Base-by-base conservation (phyloP, 2,329 filamentous ascomycete genomes). In the Hymenoscyphus linearis region DNA sequence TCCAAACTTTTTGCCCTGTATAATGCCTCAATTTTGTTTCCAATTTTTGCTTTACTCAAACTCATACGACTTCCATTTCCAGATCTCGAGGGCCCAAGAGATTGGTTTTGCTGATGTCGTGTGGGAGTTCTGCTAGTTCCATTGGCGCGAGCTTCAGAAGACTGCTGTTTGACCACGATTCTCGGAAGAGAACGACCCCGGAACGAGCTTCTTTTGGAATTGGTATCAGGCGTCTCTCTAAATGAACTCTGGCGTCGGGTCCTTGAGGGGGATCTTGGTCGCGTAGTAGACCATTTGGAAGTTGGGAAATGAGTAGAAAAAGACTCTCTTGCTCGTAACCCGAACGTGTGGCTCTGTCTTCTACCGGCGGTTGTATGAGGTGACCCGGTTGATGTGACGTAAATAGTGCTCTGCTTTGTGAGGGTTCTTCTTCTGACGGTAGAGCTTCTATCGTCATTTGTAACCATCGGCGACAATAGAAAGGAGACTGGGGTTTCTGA, bases 11-110 rank as follows among this genome's bases (percentile, higher is more conserved):
- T 67, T 18, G 62, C 67, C 35, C 54, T 62, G 35, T 69, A 69
- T 4, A 70, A 58, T 6, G 62, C 64, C 54, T 67, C 66, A 40
- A 70, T 66, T 26, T 68, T 68, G 26, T 66, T 63, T 25, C 65
- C 66, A 13, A 69, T 58, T 3, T 60, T 59, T 50, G 57, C 61
- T 37, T 52, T 40, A 31, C 50, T 65, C 18, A 52, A 10, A 37
- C 37, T 59, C 5, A 59, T n/a, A 2, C 52, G 47, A 27, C 44
- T 57, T 2, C 57, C 36, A 37, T 26, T 58, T 57, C 57, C 58
- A 25, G 34, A 44, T 37, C 16, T 50, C 13, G 26, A 22, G 25
- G 18, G 44, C 22, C 44, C 44, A 25, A 50, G 18, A 50, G 44
- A 22, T 12, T 50, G 44, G 22, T 50, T 50, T 50, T 22, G 44